These are phyloP conservation scores for Solanum chmielewskii DNA, from an alignment of 257 asterid genomes.

Conservation along the genomic window DNA sequence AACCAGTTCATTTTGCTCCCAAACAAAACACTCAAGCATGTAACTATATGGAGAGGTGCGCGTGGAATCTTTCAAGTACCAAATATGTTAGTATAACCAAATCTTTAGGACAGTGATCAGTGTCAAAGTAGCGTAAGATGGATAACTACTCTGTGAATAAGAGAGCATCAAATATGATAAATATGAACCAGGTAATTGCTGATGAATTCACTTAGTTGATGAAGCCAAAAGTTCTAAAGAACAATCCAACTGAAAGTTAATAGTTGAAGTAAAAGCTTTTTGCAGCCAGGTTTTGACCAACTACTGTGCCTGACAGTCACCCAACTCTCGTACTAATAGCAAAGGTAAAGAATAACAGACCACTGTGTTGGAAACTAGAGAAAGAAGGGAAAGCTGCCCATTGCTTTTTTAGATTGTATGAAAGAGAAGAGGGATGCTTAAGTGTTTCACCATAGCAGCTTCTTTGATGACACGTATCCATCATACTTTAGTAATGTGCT, in stretches of 20 bases:
- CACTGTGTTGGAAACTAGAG: neutral
- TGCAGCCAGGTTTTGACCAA: neutral
- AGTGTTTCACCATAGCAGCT: neutral
- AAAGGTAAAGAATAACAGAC: neutral
- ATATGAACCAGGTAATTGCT: neutral
- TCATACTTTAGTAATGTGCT: neutral
- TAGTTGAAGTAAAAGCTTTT: neutral
- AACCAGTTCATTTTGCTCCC: neutral
- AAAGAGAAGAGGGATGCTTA: neutral
- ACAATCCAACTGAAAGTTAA: neutral
- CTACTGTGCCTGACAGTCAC: neutral
- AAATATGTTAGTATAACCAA: neutral
- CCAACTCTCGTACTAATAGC: neutral
- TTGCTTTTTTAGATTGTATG: neutral
- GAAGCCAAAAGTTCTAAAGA: neutral
- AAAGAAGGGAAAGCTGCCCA: neutral
- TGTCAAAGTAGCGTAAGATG: neutral
- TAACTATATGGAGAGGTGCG: neutral
- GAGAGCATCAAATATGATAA: neutral
- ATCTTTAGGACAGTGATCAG: neutral
- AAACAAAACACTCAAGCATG: neutral
- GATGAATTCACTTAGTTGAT: neutral
- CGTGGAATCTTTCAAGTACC: neutral
- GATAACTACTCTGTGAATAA: neutral
- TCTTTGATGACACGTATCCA: neutral